Evolutionary conservation across 257 asterid species (phyloP).

Genomic region (Solanum paucissectum): DNA sequence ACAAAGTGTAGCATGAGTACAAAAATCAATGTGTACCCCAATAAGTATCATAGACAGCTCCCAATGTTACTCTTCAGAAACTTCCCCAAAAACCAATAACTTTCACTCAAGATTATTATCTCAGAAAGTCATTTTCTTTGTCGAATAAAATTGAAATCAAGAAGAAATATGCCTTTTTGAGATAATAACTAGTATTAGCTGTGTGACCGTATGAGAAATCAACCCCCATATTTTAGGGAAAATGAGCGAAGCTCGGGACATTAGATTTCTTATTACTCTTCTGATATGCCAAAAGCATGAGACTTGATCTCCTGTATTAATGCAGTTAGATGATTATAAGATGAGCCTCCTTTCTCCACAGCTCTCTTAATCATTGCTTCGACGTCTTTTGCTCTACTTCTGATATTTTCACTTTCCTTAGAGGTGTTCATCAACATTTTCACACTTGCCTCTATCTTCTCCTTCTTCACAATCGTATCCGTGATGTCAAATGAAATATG

Average conservation of each 20-base stretch:
- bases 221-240: neutral
- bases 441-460: conserved; percentile 2
- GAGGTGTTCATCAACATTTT: neutral
- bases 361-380: neutral
- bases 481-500: neutral
- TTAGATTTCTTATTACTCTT: neutral
- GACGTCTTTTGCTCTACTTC: neutral
- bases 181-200: neutral
- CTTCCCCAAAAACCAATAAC: neutral
- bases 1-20: neutral
- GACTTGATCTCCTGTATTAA: conserved; percentile 9
- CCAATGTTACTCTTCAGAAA: neutral
- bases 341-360: conserved; percentile 13
- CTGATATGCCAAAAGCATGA: neutral
- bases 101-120: neutral
- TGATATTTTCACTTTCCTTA: neutral
- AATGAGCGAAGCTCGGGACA: neutral
- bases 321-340: conserved; percentile 1
- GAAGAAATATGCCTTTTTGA: neutral
- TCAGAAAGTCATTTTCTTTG: neutral
- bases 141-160: neutral
- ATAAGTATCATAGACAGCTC: neutral
- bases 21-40: neutral
- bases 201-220: neutral
- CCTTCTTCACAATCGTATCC: neutral